phyloP scores from a whole-genome alignment of 495 filamentous ascomycete genomes.

The Penicillium steckii region DNA sequence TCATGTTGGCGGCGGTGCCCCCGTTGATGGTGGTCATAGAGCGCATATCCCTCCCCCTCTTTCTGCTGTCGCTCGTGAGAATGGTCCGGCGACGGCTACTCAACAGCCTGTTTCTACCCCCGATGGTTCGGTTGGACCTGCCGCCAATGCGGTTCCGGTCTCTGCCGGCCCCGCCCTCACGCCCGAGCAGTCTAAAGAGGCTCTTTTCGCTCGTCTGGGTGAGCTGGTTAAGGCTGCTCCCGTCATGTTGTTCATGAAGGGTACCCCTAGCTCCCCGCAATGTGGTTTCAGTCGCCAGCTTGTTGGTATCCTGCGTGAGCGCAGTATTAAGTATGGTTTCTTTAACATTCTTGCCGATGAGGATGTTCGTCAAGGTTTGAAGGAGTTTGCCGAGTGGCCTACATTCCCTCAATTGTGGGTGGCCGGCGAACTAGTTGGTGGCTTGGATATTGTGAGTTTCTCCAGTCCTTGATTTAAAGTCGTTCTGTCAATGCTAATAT shows the following conservation, averaged over 20 bases:
- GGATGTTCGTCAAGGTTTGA: conserved; percentile 92
- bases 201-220: conserved; percentile 69
- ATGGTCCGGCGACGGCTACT: conserved; percentile 35
- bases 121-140: conserved; percentile 41
- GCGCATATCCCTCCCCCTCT: conserved; percentile 52
- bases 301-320: conserved; percentile 80
- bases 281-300: conserved; percentile 93
- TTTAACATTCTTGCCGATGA: conserved; percentile 99
- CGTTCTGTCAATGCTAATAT: no score
- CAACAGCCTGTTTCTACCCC: conserved; percentile 45
- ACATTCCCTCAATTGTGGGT: conserved; percentile 93
- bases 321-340: conserved; percentile 92
- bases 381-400: conserved; percentile 94
- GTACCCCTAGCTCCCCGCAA: conserved; percentile 85
- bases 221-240: conserved; percentile 90
- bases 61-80: conserved; percentile 43
- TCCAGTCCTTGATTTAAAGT: no score
- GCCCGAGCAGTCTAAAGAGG: conserved; percentile 67
- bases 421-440: conserved; percentile 80
- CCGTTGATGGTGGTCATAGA: conserved; percentile 27
- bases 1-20: conserved; percentile 53
- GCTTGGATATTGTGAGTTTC: conserved; percentile 89
- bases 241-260: conserved; percentile 89
- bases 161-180: conserved; percentile 33
- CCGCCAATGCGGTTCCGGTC: conserved; percentile 28